Conservation (phyloP, 345 rosid genomes). For the Anacardium occidentale region DNA sequence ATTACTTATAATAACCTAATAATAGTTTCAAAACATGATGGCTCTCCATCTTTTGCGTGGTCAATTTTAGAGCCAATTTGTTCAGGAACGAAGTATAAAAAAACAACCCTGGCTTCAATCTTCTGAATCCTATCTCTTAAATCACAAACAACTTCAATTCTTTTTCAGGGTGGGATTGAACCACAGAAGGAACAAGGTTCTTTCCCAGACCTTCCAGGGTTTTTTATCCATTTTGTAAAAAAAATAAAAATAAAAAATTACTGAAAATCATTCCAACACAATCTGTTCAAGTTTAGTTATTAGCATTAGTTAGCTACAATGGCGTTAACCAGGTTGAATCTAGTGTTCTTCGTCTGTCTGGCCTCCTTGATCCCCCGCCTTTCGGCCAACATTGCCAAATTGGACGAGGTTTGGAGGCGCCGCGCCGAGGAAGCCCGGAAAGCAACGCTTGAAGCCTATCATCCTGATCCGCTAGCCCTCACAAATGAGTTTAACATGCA, state of each 20-base stretch:
- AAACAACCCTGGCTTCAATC: background rate
- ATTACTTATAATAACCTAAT: background rate
- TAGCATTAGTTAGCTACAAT: background rate
- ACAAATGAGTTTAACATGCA: conserved; percentile 23
- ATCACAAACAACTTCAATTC: too few relatives aligned
- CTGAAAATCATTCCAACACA: too few relatives aligned
- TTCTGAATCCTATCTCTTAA: background rate
- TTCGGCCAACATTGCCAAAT: conserved; percentile 23
- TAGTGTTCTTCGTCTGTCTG: conserved; percentile 26
- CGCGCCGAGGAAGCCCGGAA: conserved; percentile 40
- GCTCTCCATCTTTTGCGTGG: conserved; percentile 16
- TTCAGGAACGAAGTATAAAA: conserved; percentile 1
- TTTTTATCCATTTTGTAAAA: too few relatives aligned
- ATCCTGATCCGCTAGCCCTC: conserved; percentile 28
- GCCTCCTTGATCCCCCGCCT: conserved; percentile 28
- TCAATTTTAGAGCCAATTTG: background rate
- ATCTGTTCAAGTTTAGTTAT: too few relatives aligned
- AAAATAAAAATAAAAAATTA: too few relatives aligned
- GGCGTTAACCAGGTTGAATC: conserved; percentile 15
- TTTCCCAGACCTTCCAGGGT: background rate
- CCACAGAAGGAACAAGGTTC: background rate
- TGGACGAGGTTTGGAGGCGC: conserved; percentile 41
- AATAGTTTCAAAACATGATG: background rate
- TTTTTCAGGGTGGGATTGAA: background rate
- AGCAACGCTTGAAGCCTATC: conserved; percentile 27